Base-by-base conservation (phyloP, 2,329 filamentous ascomycete species). In the Scedosporium aurantiacum region DNA sequence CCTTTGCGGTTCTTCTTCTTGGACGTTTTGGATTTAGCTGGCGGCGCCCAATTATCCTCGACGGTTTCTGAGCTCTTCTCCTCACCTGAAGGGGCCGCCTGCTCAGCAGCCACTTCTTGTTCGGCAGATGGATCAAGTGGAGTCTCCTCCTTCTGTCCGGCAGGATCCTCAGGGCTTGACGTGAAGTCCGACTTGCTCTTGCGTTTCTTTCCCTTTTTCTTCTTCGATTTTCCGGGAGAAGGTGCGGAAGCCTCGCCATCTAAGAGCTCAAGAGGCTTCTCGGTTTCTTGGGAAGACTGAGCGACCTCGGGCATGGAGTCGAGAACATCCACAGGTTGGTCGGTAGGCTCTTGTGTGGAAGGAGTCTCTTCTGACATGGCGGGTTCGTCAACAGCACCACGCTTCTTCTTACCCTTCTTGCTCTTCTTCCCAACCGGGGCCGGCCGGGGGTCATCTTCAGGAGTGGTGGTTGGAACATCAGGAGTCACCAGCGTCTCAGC, bases 401-500 rank as follows among this genome's bases (percentile, higher is more conserved):
- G 63, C 50, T 60, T 64, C 62, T 72, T 70, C 63, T 71, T 71
- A 62, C 71, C 72, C 62, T 73, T 74, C 63, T 70, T 71, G 60
- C 65, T 67, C 61, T 71, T 71, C 57, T 70, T 71, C 27, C 62
- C 60, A 23, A 23, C 37, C 16, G 21, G 57, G 21, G 57, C 37
- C 10, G 5, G 7, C 57, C 8, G 25, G 16, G 41, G 23, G 14
- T 45, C 37, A 18, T 58, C 43, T 62, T 63, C 25, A 3, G 62
- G 50, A n/a, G 37, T 12, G 32, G 65, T 61, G 16, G 60, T 62
- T 21, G 16, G 32, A 18, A 14, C 21, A 37, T 28, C 55, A 23
- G 14, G 32, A 23, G 32, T 16, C 12, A 25, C 32, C 21, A 27
- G 12, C 2, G 27, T 16, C 32, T 60, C 45, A 45, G 45, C 41